phyloP scores from a whole-genome alignment of 805 yeast species.

The Candida hungchunana region DNA sequence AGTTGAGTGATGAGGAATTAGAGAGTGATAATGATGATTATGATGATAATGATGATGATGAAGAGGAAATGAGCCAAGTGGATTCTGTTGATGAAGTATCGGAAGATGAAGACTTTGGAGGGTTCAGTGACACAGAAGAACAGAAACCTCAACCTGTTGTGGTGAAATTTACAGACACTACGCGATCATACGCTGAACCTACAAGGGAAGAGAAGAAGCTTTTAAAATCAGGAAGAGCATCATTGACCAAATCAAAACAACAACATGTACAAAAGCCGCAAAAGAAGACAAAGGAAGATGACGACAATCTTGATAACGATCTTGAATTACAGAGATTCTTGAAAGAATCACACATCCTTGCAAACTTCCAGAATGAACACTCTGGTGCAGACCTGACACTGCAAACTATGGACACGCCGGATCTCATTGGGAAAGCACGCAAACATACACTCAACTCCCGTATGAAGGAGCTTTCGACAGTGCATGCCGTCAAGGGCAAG shows the following conservation, averaged over 20 bases:
- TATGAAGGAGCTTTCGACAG: slow-evolving; percentile 43
- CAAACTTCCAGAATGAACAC: slow-evolving; percentile 29
- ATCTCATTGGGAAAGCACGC: slow-evolving; percentile 59
- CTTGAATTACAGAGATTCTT: slow-evolving; percentile 67
- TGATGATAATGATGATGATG: slow-evolving; percentile 25
- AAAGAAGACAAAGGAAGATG: slow-evolving; percentile 31
- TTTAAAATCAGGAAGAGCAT: slow-evolving; percentile 52
- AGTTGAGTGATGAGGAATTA: slow-evolving; percentile 25
- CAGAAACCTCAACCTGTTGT: slow-evolving; percentile 17
- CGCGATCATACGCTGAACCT: slow-evolving; percentile 27
- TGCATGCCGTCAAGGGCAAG: slow-evolving; percentile 31
- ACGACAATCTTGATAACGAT: slow-evolving; percentile 62
- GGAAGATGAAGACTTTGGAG: slow-evolving; percentile 20
- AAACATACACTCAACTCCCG: slow-evolving; percentile 59
- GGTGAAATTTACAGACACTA: slow-evolving; percentile 39
- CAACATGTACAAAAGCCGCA: background rate
- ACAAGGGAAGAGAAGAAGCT: slow-evolving; percentile 48
- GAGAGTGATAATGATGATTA: slow-evolving; percentile 22
- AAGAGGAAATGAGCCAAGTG: slow-evolving; percentile 25
- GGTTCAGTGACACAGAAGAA: background rate
- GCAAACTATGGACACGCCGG: slow-evolving; percentile 47
- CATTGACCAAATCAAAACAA: slow-evolving; percentile 34
- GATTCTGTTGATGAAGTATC: slow-evolving; percentile 19
- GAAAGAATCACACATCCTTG: slow-evolving; percentile 63
- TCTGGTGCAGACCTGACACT: slow-evolving; percentile 64